Base-by-base conservation (phyloP, 1,284 basidiomycete genomes). In the Mycosarcoma maydis region DNA sequence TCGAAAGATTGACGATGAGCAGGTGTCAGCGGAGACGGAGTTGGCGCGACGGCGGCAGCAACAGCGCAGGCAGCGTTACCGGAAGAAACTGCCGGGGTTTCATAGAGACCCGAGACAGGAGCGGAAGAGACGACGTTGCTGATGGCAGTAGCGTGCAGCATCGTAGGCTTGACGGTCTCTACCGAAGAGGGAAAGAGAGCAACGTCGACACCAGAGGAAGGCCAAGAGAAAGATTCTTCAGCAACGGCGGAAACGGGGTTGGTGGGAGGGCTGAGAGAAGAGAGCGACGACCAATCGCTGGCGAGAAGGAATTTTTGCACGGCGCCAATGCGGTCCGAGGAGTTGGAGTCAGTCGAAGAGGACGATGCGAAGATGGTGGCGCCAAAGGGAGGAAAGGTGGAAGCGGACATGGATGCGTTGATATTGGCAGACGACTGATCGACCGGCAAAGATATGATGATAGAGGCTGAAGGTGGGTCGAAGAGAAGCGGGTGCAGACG, bases 271-370 rank as follows among this genome's bases (percentile, higher is more conserved):
- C 46, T 56, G 29, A 69, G 59, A 2, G 58, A 62, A 16, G 66
- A 58, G 19, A 69, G 59, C 17, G 66, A 45, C 5, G 59, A 62
- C 66, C 66, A 69, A 55, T 69, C 66, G 26, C 59, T 62, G 23
- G 47, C 66, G 2, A 59, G 47, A 6, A 69, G 37, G 37, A 69
- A 69, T n/a, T 55, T 69, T 20, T 67, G 57, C 4, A n/a, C n/a
- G n/a, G n/a, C n/a, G n/a, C n/a, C n/a, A n/a, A n/a, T n/a, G n/a
- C n/a, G n/a, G n/a, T n/a, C n/a, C n/a, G n/a, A n/a, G n/a, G n/a
- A n/a, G 42, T 22, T 23, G 27, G 27, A 7, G 40, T 57, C 54
- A 26, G 53, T 40, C 17, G 50, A 36, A 45, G 61, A 43, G 33
- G 49, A 33, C 49, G 55, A 53, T 8, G 46, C 61, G 40, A 41